A percentile compares a stretch with the other conserved stretches of the same genome.
Evolutionary conservation across 768 basidiomycete species (phyloP).

Genomic region (Suillus luteus): DNA sequence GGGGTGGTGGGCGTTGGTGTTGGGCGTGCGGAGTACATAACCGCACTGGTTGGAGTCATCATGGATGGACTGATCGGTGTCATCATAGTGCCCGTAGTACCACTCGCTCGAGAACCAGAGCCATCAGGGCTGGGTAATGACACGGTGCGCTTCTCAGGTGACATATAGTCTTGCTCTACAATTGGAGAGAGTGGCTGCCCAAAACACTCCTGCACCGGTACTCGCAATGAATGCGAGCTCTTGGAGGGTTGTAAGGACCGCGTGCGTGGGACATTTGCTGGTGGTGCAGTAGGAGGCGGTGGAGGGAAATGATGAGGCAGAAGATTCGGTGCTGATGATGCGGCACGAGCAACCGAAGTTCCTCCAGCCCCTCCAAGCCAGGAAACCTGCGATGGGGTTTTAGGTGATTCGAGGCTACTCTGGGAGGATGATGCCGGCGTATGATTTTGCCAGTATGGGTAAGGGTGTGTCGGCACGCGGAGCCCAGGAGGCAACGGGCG

Average conservation of each 20-base stretch:
- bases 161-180: constrained; percentile 63
- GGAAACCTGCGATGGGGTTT: constrained; percentile 42
- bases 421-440: constrained; percentile 33
- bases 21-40: constrained; percentile 18
- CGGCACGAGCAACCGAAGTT: constrained; percentile 13
- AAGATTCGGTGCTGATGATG: constrained; percentile 15
- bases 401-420: constrained; percentile 33
- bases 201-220: constrained; percentile 35
- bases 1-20: constrained; percentile 33
- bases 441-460: constrained; percentile 39
- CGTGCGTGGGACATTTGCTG: constrained; percentile 30
- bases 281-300: constrained; percentile 33
- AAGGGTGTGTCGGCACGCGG: constrained; percentile 34
- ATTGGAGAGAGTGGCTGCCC: constrained; percentile 62
- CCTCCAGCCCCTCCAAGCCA: constrained; percentile 34
- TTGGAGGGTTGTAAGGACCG: constrained; percentile 35
- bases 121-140: constrained; percentile 33
- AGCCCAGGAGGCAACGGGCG: constrained; percentile 34
- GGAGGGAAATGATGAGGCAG: constrained; percentile 32
- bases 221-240: constrained; percentile 46
- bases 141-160: constrained; percentile 45
- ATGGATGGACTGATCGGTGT: constrained; percentile 34
- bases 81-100: constrained; percentile 35
- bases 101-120: constrained; percentile 27
- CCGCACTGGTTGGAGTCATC: constrained; percentile 30